Evolutionary conservation across 2,329 filamentous ascomycete genomes (phyloP).

Genomic region (Apiospora hydei): DNA sequence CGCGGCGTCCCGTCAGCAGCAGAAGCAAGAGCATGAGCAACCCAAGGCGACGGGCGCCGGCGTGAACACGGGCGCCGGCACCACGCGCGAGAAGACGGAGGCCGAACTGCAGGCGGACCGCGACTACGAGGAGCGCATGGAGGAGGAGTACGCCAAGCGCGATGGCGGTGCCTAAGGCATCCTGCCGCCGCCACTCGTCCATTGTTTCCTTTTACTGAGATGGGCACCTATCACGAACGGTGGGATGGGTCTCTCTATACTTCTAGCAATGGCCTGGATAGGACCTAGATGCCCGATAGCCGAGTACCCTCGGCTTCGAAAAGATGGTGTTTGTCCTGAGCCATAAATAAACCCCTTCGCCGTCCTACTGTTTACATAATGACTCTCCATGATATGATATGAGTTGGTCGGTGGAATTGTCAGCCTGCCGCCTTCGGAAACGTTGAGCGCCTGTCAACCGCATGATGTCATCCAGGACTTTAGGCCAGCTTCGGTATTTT

Average conservation of each 20-base stretch:
- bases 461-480: constrained; percentile 2
- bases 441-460: constrained; percentile 6
- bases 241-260: background rate
- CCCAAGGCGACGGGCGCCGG: constrained; percentile 49
- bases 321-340: background rate
- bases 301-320: background rate
- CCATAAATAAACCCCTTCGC: background rate
- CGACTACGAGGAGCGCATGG: constrained; percentile 59
- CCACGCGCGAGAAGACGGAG: constrained; percentile 55
- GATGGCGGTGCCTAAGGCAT: constrained; percentile 54
- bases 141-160: constrained; percentile 63
- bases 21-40: background rate
- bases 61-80: constrained; percentile 57
- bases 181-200: background rate
- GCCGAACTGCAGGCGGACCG: constrained; percentile 58
- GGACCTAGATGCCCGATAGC: background rate
- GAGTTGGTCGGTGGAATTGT: background rate
- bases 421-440: background rate
- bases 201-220: background rate
- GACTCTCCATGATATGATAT: background rate
- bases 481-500: background rate
- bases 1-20: background rate
- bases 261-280: background rate
- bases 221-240: no score
- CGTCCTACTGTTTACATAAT: background rate